Evolutionary conservation across 495 filamentous ascomycete genomes (phyloP).

Genomic region (Amniculicola lignicola): DNA sequence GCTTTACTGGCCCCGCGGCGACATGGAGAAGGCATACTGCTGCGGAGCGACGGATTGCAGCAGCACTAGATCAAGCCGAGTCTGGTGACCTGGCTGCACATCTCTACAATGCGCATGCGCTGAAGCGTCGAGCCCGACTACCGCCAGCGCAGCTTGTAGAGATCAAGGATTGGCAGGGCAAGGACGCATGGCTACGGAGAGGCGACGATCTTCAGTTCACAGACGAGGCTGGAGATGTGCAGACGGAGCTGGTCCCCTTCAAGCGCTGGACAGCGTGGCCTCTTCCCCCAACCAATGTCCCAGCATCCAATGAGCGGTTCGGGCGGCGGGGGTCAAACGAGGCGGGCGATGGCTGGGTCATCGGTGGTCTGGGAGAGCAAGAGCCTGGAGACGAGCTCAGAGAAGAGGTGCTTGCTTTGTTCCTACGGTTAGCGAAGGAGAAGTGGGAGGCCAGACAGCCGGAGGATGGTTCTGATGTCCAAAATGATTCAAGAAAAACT

Average conservation of each 20-base stretch:
- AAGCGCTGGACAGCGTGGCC: slow-evolving; percentile 79
- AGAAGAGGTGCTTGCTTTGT: slow-evolving; percentile 60
- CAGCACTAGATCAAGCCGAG: slow-evolving; percentile 54
- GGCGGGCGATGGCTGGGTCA: slow-evolving; percentile 51
- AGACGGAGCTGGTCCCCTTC: slow-evolving; percentile 34
- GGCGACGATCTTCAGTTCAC: slow-evolving; percentile 20
- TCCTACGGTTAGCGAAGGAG: slow-evolving; percentile 63
- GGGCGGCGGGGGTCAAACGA: slow-evolving; percentile 37
- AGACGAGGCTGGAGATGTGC: slow-evolving; percentile 19
- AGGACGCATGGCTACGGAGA: slow-evolving; percentile 38
- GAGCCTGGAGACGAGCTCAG: slow-evolving; percentile 59
- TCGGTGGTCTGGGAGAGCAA: slow-evolving; percentile 34
- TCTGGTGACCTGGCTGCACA: slow-evolving; percentile 67
- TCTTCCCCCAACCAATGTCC: slow-evolving; percentile 56
- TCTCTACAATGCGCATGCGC: slow-evolving; percentile 68
- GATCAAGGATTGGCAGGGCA: slow-evolving; percentile 35
- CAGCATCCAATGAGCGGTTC: slow-evolving; percentile 51
- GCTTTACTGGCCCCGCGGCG: slow-evolving; percentile 51
- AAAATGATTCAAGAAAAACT: slow-evolving; percentile 35
- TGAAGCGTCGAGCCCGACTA: slow-evolving; percentile 50
- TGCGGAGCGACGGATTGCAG: slow-evolving; percentile 56
- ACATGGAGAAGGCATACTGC: slow-evolving; percentile 61
- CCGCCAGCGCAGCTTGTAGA: slow-evolving; percentile 26
- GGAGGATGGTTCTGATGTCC: neutral
- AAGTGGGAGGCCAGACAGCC: slow-evolving; percentile 47